Evolutionary conservation across 78 protist species (phyloP), one percentile per base, ranked within the genome.

Genomic region (Isochrysis galbana): DNA sequence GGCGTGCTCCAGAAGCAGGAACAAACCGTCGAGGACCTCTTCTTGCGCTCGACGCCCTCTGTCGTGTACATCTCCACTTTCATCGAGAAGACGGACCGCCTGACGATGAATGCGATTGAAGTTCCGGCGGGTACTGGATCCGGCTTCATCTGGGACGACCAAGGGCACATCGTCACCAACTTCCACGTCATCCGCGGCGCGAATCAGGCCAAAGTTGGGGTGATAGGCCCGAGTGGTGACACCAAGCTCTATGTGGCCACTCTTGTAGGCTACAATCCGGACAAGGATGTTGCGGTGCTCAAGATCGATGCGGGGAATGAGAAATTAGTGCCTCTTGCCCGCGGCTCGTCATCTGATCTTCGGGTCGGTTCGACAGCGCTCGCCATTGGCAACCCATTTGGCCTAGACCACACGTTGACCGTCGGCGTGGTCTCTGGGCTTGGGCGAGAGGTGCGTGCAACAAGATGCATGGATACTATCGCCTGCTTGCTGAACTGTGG

Each of bases 401-500:
- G 92, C 38, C 80, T 90, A 25, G 92, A 90, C 84, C 92, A 90
- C 92, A 42, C 92, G 45, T 84, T 90, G 25, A 90, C 92, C 11
- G 39, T 90, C 23, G 92, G 92, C 45, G 92, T 90, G 36, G 92
- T 90, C 34, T 70, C 86, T 2, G 92, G 92, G 45, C 80, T 90
- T 44, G 92, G 92, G 21, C 83, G 92, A 5, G 86, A 90, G 84
- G 47, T 70, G 88, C 54, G 74, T 7, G 29, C 61, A 51, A 14
- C 61, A 7, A 19, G 61, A 51, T 51, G 7, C 29, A 51, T 51
- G 29, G n/a, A n/a, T n/a, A n/a, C n/a, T n/a, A n/a, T n/a, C n/a
- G n/a, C n/a, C n/a, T n/a, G n/a, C n/a, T n/a, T n/a, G n/a, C n/a
- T n/a, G n/a, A n/a, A n/a, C n/a, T n/a, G n/a, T n/a, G n/a, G n/a